These are phyloP conservation scores for Nannochloropsis oceanica DNA, from an alignment of 108 stramenopile species.

Conservation along the genomic window DNA sequence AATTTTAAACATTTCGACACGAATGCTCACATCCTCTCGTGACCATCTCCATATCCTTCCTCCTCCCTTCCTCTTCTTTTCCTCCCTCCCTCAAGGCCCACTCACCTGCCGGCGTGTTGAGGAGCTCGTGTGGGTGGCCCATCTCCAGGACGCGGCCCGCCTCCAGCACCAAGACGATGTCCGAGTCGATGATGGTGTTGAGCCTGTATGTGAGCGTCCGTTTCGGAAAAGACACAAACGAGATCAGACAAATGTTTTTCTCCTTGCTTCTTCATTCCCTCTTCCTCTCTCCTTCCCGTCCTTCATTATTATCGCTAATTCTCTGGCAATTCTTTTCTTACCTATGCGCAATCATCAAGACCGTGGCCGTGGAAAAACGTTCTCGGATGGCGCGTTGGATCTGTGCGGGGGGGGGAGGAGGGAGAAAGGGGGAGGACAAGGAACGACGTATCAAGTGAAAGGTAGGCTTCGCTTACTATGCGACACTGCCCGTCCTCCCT, in stretches of 20 bases:
- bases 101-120: constrained; percentile 15
- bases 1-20: too few relatives aligned
- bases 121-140: constrained; percentile 60
- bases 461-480: too few relatives aligned
- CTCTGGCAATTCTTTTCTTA: not conserved
- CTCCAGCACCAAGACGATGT: constrained; percentile 73
- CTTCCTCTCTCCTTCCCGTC: not conserved
- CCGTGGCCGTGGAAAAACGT: not conserved
- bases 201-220: constrained; percentile 84
- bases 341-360: not conserved
- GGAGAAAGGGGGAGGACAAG: not conserved
- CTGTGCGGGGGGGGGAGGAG: not conserved
- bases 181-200: constrained; percentile 85
- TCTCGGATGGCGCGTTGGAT: not conserved
- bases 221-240: not conserved
- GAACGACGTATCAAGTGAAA: constrained; percentile 8
- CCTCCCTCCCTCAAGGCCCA: not conserved
- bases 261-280: not conserved
- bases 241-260: not conserved
- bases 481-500: constrained; percentile 39
- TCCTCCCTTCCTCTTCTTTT: not conserved
- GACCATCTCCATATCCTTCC: not conserved
- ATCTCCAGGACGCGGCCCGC: constrained; percentile 70
- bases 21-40: too few relatives aligned
- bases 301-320: not conserved